Evolutionary conservation across 2,329 filamentous ascomycete species (phyloP).

Genomic region (Fusarium albidum): DNA sequence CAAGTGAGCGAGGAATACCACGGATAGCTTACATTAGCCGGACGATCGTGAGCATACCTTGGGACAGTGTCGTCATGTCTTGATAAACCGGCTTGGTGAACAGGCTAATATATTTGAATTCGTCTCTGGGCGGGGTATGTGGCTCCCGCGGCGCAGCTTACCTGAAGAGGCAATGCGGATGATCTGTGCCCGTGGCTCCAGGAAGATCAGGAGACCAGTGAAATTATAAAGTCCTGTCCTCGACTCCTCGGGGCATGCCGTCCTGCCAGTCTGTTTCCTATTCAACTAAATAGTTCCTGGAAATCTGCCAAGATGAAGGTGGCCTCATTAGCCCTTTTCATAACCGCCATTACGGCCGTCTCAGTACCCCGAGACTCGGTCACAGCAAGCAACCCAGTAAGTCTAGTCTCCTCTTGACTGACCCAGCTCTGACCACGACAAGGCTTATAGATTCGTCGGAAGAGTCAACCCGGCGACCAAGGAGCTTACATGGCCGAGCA

Average conservation of each 20-base stretch:
- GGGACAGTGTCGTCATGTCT: too few relatives aligned
- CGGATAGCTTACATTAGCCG: too few relatives aligned
- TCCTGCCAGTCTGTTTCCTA: too few relatives aligned
- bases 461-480: constrained; percentile 52
- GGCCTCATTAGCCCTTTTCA: neutral
- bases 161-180: constrained; percentile 22
- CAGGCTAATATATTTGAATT: too few relatives aligned
- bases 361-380: neutral
- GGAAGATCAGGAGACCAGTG: neutral
- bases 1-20: too few relatives aligned
- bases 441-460: constrained; percentile 44
- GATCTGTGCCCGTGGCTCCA: constrained; percentile 2
- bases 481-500: constrained; percentile 55
- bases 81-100: too few relatives aligned
- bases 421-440: neutral
- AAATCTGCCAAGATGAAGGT: too few relatives aligned
- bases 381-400: neutral
- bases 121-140: too few relatives aligned
- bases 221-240: constrained; percentile 1
- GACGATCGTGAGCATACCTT: too few relatives aligned
- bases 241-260: too few relatives aligned
- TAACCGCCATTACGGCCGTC: constrained; percentile 9
- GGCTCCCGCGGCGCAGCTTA: neutral
- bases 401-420: neutral
- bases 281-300: too few relatives aligned